Conservation (phyloP, 495 filamentous ascomycete genomes). For the Hypoxylon trugodes region DNA sequence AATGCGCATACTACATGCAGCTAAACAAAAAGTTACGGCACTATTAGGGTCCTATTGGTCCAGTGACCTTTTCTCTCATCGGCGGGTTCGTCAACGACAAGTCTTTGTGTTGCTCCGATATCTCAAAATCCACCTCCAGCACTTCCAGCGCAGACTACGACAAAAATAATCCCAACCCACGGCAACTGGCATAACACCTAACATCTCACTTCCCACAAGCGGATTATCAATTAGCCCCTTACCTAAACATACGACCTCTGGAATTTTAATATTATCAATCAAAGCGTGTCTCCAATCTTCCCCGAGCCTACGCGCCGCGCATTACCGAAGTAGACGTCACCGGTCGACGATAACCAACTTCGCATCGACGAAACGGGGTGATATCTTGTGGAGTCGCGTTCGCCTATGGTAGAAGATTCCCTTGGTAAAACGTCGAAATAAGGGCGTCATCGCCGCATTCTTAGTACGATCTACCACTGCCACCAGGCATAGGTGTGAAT, state of each 20-base stretch:
- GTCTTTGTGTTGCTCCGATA: constrained; percentile 25
- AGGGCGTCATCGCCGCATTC: not conserved
- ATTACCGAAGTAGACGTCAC: constrained; percentile 10
- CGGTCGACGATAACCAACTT: not conserved
- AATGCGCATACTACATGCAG: constrained; percentile 2
- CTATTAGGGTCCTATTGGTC: constrained; percentile 11
- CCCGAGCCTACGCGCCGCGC: constrained; percentile 4
- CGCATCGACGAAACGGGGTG: not conserved
- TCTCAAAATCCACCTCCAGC: constrained; percentile 4
- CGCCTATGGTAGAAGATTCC: not conserved
- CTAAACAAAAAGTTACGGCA: constrained; percentile 7
- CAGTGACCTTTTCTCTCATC: constrained; percentile 17
- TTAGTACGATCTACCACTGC: too few relatives aligned
- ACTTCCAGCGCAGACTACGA: not conserved
- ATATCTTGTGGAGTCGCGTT: not conserved
- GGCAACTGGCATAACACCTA: not conserved
- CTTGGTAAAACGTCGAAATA: not conserved
- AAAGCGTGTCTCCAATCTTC: constrained; percentile 4
- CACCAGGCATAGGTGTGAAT: not conserved
- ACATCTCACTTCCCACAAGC: not conserved
- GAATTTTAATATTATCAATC: not conserved
- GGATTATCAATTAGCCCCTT: not conserved
- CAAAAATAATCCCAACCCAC: not conserved
- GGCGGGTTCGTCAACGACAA: constrained; percentile 21
- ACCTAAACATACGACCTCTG: not conserved